Percentiles rank a stretch among this genome's conserved stretches.
phyloP scores from a whole-genome alignment of 1,284 basidiomycete species.

The Acaromyces ingoldii region DNA sequence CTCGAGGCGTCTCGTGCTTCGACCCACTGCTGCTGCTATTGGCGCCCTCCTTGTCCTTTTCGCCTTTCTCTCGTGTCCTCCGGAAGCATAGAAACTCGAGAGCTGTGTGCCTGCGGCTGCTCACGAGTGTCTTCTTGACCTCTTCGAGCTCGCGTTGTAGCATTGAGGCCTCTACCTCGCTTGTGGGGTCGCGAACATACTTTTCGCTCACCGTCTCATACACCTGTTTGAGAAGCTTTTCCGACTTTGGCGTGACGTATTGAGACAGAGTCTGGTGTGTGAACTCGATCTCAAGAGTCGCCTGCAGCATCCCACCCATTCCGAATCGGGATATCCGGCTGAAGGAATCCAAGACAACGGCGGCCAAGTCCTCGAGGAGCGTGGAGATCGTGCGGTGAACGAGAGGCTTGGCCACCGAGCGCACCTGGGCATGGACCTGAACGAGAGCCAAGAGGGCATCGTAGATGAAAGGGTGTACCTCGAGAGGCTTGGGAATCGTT shows the following conservation, averaged over 20 bases:
- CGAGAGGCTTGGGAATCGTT: slow-evolving; percentile 74
- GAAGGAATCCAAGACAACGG: slow-evolving; percentile 77
- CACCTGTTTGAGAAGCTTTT: slow-evolving; percentile 75
- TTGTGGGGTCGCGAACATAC: slow-evolving; percentile 55
- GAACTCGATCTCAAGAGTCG: slow-evolving; percentile 97
- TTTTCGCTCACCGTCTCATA: slow-evolving; percentile 92
- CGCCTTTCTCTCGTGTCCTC: slow-evolving; percentile 7
- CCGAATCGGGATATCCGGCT: slow-evolving; percentile 80
- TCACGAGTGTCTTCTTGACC: slow-evolving; percentile 81
- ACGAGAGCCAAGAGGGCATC: slow-evolving; percentile 82
- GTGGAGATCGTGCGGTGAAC: slow-evolving; percentile 75
- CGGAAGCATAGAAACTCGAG: slow-evolving; percentile 81
- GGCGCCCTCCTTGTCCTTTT: too few species aligned
- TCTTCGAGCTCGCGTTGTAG: slow-evolving; percentile 68
- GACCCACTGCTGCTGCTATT: too few species aligned
- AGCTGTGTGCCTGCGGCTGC: slow-evolving; percentile 80
- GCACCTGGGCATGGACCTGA: slow-evolving; percentile 84
- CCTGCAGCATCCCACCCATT: slow-evolving; percentile 97
- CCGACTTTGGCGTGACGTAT: slow-evolving; percentile 75
- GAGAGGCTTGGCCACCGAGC: slow-evolving; percentile 67
- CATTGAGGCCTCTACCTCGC: slow-evolving; percentile 57
- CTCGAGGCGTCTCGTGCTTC: too few species aligned
- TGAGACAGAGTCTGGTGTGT: slow-evolving; percentile 88
- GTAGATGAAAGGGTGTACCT: slow-evolving; percentile 92
- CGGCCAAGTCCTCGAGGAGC: slow-evolving; percentile 75